Base-by-base conservation (phyloP, 176 grass and related monocot genomes). In the Guadua angustifolia region DNA sequence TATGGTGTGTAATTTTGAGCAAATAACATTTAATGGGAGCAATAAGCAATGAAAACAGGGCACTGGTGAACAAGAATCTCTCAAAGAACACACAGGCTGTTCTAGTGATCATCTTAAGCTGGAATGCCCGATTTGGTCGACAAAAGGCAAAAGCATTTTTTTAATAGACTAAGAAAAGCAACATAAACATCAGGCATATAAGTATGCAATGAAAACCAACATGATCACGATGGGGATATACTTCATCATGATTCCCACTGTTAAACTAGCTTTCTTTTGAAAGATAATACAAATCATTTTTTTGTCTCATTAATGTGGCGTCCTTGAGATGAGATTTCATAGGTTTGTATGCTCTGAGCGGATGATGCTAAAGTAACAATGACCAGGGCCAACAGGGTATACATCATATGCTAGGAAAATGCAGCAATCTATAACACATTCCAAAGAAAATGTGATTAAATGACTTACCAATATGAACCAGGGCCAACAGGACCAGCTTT, bases 381-480 rank as follows among this genome's bases (percentile, higher is more conserved):
- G 53, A 78, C n/a, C 57, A 82, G 55, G 17, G 52, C 6, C 12
- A 73, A 10, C 21, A 72, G 1, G 42, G 29, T 66, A 88, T 33
- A 33, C 68, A 80, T 5, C 61, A 84, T 74, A 68, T 29, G 29
- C 75, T 80, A 82, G 58, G 24, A 2, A 50, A 59, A 84, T 59
- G 33, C 40, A 83, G 18, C 4, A 83, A 18, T 9, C 0, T 42
- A 47, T 58, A 87, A 39, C 36, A 21, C 3, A 14, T 15, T 86
- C 5, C 32, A 8, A 79, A 74, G 17, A 42, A 51, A 60, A 6
- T 29, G 26, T 2, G 32, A 61, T 15, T 7, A 82, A 64, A 26
- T 85, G 32, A 77, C 75, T 93, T 90, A 95, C 95, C 95, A 98
- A 77, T 98, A 98, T 67, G 92, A 88, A 87, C 95, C 95, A 77